Evolutionary conservation across 495 filamentous ascomycete genomes (phyloP), one percentile per base, ranked within the genome.

Genomic region (Amorphotheca resinae): DNA sequence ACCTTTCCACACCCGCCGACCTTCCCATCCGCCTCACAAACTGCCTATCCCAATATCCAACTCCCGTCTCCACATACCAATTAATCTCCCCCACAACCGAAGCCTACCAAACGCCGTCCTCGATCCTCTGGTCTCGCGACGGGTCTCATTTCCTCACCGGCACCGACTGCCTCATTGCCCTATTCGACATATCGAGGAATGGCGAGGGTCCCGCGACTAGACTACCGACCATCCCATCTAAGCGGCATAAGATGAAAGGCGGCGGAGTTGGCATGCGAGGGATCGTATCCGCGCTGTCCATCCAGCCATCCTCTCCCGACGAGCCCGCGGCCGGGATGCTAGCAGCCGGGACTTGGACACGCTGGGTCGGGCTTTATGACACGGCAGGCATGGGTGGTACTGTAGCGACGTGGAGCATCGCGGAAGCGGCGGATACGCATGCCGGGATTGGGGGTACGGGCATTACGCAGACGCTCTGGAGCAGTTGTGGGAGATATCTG

Each of bases 261-360:
- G 77, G 76, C 14, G 79, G 79, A 11, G 63, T 81, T 9, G 86
- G 86, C 7, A 91, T 93, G 78, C 84, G 82, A 46, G 91, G 91
- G 1, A 78, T 82, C 32, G 66, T 95, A 1, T 82, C 79, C 2
- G 76, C 83, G 0, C 58, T 98, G 30, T 51, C 58, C 1, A 57
- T 65, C 28, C 59, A 62, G 2, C 45, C 57, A 4, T 18, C 38
- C 21, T 39, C 38, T 4, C 51, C 36, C 9, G n/a, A n/a, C n/a
- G 54, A 55, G 2, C 59, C 58, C 6, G 47, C 73, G 28, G 71
- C 64, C 42, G 65, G 65, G 9, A 64, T 93, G 2, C 61, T 95
- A 2, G 88, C 84, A 2, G 87, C 84, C 0, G 91, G 87, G 1
- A 95, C 87, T 1, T 83, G 83, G 59, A 81, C 77, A 4, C 61